Conservation (phyloP, 495 filamentous ascomycete genomes). For the Penicillium alfredii region DNA sequence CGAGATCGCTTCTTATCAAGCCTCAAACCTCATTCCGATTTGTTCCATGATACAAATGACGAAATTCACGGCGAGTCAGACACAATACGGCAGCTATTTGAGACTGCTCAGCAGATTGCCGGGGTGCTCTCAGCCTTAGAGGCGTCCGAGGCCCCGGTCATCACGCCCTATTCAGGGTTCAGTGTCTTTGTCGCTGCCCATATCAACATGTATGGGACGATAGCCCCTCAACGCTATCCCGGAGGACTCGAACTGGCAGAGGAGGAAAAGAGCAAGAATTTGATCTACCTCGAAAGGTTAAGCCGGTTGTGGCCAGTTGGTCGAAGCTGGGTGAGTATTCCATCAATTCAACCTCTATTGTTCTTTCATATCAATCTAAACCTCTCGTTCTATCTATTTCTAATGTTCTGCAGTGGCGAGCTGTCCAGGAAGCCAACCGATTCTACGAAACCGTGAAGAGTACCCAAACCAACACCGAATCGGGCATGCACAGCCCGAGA, state of each 20-base stretch:
- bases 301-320: constrained; percentile 39
- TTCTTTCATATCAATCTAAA: too few species aligned
- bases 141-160: constrained; percentile 32
- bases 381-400: too few species aligned
- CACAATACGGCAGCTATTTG: constrained; percentile 34
- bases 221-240: constrained; percentile 33
- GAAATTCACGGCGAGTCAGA: constrained; percentile 14
- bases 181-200: constrained; percentile 42
- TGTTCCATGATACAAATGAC: constrained; percentile 20
- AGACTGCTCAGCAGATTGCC: constrained; percentile 34
- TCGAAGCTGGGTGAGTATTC: constrained; percentile 31
- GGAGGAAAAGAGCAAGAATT: constrained; percentile 30
- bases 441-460: constrained; percentile 38
- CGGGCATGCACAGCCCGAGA: constrained; percentile 22
- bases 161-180: constrained; percentile 41
- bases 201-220: constrained; percentile 44
- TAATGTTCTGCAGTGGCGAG: too few species aligned
- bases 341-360: too few species aligned
- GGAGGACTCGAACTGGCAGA: constrained; percentile 35
- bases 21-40: constrained; percentile 23
- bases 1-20: constrained; percentile 36
- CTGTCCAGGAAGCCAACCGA: constrained; percentile 37
- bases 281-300: constrained; percentile 35
- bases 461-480: constrained; percentile 16
- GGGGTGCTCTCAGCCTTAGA: constrained; percentile 33